These are phyloP conservation scores for Blastomyces percursus DNA, from an alignment of 2,329 filamentous ascomycete genomes.

Conservation along the genomic window DNA sequence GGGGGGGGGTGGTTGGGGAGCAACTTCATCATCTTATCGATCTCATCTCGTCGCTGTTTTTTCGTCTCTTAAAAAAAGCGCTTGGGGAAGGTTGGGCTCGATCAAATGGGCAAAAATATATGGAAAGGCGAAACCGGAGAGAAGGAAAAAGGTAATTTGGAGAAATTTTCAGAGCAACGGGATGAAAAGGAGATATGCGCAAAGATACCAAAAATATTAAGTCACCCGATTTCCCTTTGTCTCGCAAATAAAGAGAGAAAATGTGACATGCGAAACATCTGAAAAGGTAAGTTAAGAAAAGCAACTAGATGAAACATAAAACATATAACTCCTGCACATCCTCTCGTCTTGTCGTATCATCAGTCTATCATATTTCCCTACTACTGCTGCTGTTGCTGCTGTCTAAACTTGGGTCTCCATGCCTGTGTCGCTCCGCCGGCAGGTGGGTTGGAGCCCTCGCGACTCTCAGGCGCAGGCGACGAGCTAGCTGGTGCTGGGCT, in stretches of 20 bases:
- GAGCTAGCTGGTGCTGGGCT: constrained; percentile 8
- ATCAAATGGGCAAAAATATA: background rate
- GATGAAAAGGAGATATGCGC: background rate
- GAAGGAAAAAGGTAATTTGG: background rate
- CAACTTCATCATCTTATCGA: background rate
- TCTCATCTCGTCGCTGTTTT: background rate
- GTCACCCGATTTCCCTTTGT: constrained; percentile 1
- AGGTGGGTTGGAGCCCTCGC: constrained; percentile 8
- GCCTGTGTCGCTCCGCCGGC: constrained; percentile 4
- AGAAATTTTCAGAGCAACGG: background rate
- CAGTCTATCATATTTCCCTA: background rate
- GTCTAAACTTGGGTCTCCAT: constrained; percentile 13
- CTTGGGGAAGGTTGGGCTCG: background rate
- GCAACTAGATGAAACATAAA: background rate
- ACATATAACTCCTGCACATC: background rate
- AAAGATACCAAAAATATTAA: constrained; percentile 5
- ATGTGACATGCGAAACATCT: background rate
- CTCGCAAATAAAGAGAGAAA: background rate
- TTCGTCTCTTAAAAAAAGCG: background rate
- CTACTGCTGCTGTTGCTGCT: constrained; percentile 10
- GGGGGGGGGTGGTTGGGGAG: too few species aligned
- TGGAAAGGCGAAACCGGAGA: background rate
- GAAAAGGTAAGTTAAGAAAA: constrained; percentile 2
- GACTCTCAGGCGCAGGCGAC: constrained; percentile 10
- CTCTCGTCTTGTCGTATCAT: background rate